Evolutionary conservation across 148 eudicot genomes (phyloP).

Genomic region (Amaranthus palmeri): DNA sequence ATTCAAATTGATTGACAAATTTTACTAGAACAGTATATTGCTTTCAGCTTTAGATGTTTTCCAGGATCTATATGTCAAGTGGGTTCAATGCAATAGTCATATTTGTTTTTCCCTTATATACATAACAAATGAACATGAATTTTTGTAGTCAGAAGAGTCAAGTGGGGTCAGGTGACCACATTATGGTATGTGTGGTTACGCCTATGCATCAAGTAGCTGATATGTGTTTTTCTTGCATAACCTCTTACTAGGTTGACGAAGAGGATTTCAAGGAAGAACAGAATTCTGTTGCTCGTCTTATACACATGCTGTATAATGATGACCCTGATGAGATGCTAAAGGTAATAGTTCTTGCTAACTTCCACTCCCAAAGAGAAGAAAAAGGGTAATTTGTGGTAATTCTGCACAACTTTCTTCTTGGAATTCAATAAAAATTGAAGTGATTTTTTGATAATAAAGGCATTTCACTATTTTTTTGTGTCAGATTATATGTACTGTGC

Average conservation of each 20-base stretch:
- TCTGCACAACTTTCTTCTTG: background rate
- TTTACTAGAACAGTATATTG: too few species aligned
- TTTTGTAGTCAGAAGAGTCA: too few species aligned
- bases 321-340: conserved; percentile 93
- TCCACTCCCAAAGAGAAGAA: background rate
- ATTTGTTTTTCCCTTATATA: too few species aligned
- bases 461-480: conserved; percentile 8
- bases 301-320: conserved; percentile 85
- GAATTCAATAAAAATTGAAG: background rate
- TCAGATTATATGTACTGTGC: conserved; percentile 85
- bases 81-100: too few species aligned
- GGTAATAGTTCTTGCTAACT: conserved; percentile 39
- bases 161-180: too few species aligned
- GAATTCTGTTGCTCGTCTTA: conserved; percentile 92
- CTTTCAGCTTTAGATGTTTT: too few species aligned
- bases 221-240: conserved; percentile 10
- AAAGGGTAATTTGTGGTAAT: background rate
- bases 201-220: conserved; percentile 1
- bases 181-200: too few species aligned
- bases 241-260: conserved; percentile 62
- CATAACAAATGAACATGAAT: too few species aligned
- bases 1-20: too few species aligned
- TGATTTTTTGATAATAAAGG: background rate
- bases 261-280: conserved; percentile 98
- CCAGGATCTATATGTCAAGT: too few species aligned